These are phyloP conservation scores for Miamiensis avidus DNA, from an alignment of 169 alveolate genomes.

Conservation along the genomic window DNA sequence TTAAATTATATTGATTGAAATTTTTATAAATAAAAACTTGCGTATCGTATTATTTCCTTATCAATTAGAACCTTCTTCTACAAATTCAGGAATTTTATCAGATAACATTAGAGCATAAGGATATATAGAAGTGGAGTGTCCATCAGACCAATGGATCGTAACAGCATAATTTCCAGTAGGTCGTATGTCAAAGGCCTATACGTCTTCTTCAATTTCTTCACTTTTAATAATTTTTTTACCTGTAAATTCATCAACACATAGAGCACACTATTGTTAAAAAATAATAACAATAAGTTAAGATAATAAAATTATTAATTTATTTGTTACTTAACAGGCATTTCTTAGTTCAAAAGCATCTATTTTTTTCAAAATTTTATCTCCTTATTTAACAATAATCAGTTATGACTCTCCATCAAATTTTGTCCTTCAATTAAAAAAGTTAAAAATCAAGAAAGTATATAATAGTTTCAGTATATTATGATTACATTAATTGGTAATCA, in stretches of 20 bases:
- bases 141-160: conserved; percentile 89
- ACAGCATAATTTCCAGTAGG: conserved; percentile 88
- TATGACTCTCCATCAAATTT: conserved; percentile 22
- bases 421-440: background rate
- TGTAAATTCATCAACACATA: conserved; percentile 75
- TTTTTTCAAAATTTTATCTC: conserved; percentile 41
- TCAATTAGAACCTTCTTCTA: too few relatives aligned
- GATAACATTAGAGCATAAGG: conserved; percentile 43
- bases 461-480: too few relatives aligned
- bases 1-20: too few relatives aligned
- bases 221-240: conserved; percentile 51
- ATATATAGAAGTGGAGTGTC: conserved; percentile 75
- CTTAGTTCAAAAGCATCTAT: conserved; percentile 70
- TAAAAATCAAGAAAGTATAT: background rate
- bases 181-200: conserved; percentile 68
- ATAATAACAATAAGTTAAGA: too few relatives aligned
- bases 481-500: too few relatives aligned
- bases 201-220: conserved; percentile 59
- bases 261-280: conserved; percentile 63
- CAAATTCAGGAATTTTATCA: too few relatives aligned
- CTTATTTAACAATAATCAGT: conserved; percentile 15
- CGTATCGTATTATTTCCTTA: too few relatives aligned
- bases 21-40: too few relatives aligned
- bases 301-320: too few relatives aligned
- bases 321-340: conserved; percentile 51